A percentile compares a stretch with the other conserved stretches of the same genome.
Conservation (phyloP, 2,329 filamentous ascomycete genomes). For the Penicillium expansum region DNA sequence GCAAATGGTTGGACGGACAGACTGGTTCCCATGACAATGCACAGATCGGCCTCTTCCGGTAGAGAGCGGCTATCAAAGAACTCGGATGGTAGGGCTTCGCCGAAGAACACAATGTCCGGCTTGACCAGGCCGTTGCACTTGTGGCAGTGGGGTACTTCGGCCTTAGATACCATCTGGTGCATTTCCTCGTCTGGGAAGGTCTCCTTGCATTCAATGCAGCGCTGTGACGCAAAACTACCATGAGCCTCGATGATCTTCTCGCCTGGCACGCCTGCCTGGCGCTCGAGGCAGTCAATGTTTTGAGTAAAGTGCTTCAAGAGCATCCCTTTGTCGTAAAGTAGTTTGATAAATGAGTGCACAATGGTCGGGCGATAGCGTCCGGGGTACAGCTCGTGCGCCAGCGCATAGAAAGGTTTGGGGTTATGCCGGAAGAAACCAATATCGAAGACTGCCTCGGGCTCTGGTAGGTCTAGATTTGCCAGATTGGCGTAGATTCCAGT, state of each 20-base stretch:
- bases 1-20: conserved; percentile 87
- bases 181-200: conserved; percentile 72
- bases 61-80: conserved; percentile 63
- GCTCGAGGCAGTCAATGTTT: conserved; percentile 95
- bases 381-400: conserved; percentile 89
- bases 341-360: conserved; percentile 80
- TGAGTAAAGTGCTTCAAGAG: conserved; percentile 90
- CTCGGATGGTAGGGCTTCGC: conserved; percentile 64
- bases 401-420: conserved; percentile 84
- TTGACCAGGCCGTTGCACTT: conserved; percentile 79
- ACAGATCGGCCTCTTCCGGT: conserved; percentile 66
- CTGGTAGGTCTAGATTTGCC: conserved; percentile 76
- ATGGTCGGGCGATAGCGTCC: conserved; percentile 85
- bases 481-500: conserved; percentile 95
- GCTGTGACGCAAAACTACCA: conserved; percentile 87
- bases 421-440: conserved; percentile 83
- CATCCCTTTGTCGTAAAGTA: conserved; percentile 75
- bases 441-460: conserved; percentile 91
- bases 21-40: conserved; percentile 86
- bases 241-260: conserved; percentile 89
- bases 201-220: conserved; percentile 82
- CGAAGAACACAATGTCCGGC: conserved; percentile 94
- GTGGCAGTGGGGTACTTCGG: conserved; percentile 68
- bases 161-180: conserved; percentile 63
- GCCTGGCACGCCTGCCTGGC: conserved; percentile 75